Percentiles rank a stretch among this genome's conserved stretches.
Conservation (phyloP, 371 early-diverging fungal genomes). For the Blakeslea trispora region DNA sequence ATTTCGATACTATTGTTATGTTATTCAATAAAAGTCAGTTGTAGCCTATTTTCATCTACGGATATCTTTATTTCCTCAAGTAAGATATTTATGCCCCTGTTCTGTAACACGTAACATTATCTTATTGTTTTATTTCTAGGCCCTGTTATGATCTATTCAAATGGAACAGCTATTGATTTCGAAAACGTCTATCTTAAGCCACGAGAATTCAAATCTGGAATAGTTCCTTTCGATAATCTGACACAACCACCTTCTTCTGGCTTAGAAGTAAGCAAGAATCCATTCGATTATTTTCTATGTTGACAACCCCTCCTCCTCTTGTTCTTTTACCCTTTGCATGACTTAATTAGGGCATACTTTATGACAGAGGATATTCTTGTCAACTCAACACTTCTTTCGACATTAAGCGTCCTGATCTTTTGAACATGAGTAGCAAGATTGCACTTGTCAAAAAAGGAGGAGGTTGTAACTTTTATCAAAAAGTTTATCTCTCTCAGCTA, state of each 20-base stretch:
- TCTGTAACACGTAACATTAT: too few relatives aligned
- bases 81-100: too few relatives aligned
- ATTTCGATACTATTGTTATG: conserved; percentile 2
- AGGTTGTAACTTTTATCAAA: conserved; percentile 38
- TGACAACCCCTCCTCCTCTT: too few relatives aligned
- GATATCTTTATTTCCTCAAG: conserved; percentile 44
- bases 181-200: conserved; percentile 17
- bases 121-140: conserved; percentile 20
- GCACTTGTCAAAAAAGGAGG: conserved; percentile 43
- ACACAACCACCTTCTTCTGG: conserved; percentile 36
- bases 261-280: conserved; percentile 17
- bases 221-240: conserved; percentile 37
- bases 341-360: conserved; percentile 39
- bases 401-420: conserved; percentile 19
- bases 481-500: conserved; percentile 35
- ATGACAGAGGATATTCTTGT: conserved; percentile 48
- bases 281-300: neutral
- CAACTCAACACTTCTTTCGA: conserved; percentile 22
- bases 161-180: conserved; percentile 28
- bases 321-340: neutral
- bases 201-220: conserved; percentile 34
- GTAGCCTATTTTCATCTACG: conserved; percentile 35
- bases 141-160: conserved; percentile 37
- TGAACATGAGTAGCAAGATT: conserved; percentile 33
- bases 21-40: conserved; percentile 7